phyloP scores from a whole-genome alignment of 179 eudicot species.

The Gypsophila paniculata region DNA sequence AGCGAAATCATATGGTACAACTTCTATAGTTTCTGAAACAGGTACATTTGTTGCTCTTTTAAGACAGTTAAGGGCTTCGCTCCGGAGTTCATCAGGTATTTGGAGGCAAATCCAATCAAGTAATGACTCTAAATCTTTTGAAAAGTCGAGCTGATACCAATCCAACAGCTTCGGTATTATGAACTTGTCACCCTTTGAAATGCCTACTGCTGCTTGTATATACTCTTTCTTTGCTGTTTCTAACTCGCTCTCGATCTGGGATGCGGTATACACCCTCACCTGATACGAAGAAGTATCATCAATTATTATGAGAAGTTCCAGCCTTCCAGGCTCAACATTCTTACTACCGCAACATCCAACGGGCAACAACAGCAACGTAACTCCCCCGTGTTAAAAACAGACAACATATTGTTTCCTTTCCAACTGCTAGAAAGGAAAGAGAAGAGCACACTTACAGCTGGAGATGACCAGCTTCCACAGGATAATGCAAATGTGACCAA shows the following conservation, averaged over 20 bases:
- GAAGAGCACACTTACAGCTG: slow-evolving; percentile 59
- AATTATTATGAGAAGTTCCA: background rate
- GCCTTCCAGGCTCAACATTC: no score
- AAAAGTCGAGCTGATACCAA: slow-evolving; percentile 80
- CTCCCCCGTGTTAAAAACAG: no score
- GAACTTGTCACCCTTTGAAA: slow-evolving; percentile 41
- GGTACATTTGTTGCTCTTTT: slow-evolving; percentile 37
- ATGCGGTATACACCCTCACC: slow-evolving; percentile 83
- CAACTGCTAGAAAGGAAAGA: background rate
- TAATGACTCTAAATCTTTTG: slow-evolving; percentile 62
- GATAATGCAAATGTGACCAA: slow-evolving; percentile 86
- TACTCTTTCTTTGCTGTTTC: slow-evolving; percentile 82
- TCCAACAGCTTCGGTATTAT: slow-evolving; percentile 75
- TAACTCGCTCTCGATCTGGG: slow-evolving; percentile 71
- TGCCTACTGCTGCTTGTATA: slow-evolving; percentile 71
- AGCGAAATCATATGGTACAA: slow-evolving; percentile 65
- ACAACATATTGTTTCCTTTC: background rate
- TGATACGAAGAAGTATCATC: slow-evolving; percentile 16
- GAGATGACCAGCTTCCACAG: slow-evolving; percentile 98
- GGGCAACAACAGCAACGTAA: no score
- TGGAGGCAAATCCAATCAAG: slow-evolving; percentile 89
- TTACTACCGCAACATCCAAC: no score
- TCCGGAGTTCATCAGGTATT: slow-evolving; percentile 54
- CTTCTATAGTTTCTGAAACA: slow-evolving; percentile 44
- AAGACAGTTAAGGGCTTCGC: slow-evolving; percentile 49